These are phyloP conservation scores for Hanseniaspora sp. DNA, from an alignment of 1,139 yeast species.

Conservation along the genomic window DNA sequence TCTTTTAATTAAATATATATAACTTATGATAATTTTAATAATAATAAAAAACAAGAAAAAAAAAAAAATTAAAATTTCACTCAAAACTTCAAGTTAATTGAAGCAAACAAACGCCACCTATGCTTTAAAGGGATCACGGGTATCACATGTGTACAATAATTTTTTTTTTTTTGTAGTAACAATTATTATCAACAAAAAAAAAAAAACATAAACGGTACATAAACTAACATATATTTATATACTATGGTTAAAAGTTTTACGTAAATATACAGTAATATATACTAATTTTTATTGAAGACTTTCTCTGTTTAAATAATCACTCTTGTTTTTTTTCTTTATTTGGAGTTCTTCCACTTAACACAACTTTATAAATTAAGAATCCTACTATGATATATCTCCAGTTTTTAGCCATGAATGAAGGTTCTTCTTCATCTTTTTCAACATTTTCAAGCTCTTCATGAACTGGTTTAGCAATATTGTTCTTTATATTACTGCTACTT, in stretches of 20 bases:
- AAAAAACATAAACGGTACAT: no score
- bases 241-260: no score
- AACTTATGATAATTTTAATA: not conserved
- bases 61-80: no score
- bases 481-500: constrained; percentile 12
- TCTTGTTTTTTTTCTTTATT: constrained; percentile 3
- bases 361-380: constrained; percentile 17
- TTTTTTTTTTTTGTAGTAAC: no score
- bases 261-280: not conserved
- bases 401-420: constrained; percentile 27
- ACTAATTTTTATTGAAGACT: not conserved
- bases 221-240: no score
- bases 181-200: no score
- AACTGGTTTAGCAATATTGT: constrained; percentile 11
- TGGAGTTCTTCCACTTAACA: not conserved
- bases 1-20: not conserved
- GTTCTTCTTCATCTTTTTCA: constrained; percentile 27
- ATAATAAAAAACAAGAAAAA: not conserved
- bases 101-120: no score
- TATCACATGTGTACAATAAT: no score
- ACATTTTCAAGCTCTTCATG: constrained; percentile 49
- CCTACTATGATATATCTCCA: constrained; percentile 29
- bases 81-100: no score
- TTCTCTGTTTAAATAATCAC: not conserved
- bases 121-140: no score